phyloP scores from a whole-genome alignment of 192 early-diverging fungal genomes.

The Backusella parvicylindrica region DNA sequence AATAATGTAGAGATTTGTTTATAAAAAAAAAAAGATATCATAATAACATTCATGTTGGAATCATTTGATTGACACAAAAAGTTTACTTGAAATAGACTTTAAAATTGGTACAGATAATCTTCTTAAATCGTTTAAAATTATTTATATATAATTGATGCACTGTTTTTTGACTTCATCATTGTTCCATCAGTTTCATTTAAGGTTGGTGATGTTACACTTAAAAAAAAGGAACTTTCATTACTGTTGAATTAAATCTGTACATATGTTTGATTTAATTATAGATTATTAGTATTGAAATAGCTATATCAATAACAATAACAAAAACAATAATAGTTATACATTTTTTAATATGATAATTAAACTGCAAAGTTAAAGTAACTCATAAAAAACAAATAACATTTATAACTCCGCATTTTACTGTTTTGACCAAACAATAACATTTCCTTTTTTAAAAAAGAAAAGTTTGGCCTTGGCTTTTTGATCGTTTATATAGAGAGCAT shows the following conservation, averaged over 20 bases:
- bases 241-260: no score
- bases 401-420: neutral
- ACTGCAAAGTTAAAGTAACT: neutral
- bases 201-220: neutral
- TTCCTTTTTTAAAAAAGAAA: neutral
- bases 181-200: neutral
- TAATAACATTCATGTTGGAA: neutral
- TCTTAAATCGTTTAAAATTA: neutral
- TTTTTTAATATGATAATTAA: neutral
- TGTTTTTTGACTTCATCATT: neutral
- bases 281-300: neutral
- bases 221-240: neutral
- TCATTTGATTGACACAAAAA: neutral
- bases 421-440: neutral
- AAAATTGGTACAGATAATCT: neutral
- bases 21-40: no score
- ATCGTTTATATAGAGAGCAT: neutral
- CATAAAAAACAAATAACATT: neutral
- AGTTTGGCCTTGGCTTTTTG: neutral
- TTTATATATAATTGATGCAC: neutral
- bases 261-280: neutral
- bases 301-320: neutral
- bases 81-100: neutral
- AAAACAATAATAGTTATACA: neutral
- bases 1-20: no score